Percentiles rank a stretch among this genome's conserved stretches.
Conservation (phyloP, 306 rosid genomes). For the Cucurbita ficifolia region DNA sequence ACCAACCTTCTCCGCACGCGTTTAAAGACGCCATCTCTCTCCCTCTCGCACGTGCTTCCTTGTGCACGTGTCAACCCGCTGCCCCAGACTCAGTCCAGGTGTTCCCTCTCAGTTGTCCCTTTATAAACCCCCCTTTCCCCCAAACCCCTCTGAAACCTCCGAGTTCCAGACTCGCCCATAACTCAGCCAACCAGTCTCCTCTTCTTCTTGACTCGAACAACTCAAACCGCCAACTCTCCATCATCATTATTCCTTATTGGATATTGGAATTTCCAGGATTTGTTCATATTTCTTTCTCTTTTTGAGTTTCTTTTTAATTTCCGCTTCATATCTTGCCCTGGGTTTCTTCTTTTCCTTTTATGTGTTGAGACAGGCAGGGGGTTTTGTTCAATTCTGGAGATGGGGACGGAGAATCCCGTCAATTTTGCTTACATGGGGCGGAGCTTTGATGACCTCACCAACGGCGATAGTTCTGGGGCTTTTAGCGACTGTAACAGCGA, state of each 20-base stretch:
- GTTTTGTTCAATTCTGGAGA: neutral
- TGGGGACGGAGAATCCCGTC: slow-evolving; percentile 38
- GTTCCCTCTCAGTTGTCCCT: slow-evolving; percentile 5
- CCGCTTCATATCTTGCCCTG: neutral
- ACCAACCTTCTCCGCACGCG: slow-evolving; percentile 43
- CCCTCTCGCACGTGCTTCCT: slow-evolving; percentile 36
- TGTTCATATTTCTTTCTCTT: neutral
- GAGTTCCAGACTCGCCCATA: neutral
- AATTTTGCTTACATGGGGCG: slow-evolving; percentile 39
- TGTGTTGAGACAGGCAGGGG: neutral
- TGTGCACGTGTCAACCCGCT: slow-evolving; percentile 44
- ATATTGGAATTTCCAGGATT: neutral
- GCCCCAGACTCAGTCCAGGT: slow-evolving; percentile 17
- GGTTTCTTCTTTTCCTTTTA: neutral
- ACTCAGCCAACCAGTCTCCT: neutral
- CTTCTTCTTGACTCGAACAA: neutral
- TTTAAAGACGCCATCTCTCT: slow-evolving; percentile 18
- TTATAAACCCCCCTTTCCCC: neutral
- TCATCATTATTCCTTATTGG: neutral
- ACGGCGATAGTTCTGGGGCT: slow-evolving; percentile 49
- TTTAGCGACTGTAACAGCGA: slow-evolving; percentile 95
- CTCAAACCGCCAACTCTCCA: neutral
- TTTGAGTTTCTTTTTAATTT: neutral
- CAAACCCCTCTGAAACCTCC: neutral
- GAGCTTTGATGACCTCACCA: slow-evolving; percentile 35